Percentiles rank a stretch among this genome's conserved stretches.
Evolutionary conservation across 176 grass and related monocot genomes (phyloP).

Genomic region (Dactylis glomerata): DNA sequence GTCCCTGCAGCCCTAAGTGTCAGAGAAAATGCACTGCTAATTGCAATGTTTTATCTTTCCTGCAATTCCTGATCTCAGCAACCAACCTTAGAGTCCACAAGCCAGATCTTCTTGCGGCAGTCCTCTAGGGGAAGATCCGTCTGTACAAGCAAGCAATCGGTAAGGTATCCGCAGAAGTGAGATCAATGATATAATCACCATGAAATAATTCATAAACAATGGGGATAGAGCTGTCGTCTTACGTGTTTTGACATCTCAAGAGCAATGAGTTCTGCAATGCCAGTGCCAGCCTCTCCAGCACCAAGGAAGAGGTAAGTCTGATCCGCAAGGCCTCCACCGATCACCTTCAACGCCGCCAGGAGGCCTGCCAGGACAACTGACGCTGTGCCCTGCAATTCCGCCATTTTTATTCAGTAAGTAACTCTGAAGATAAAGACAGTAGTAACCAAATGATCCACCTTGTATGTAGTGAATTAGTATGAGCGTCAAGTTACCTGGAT

Average conservation of each 20-base stretch:
- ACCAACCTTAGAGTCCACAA: slow-evolving; percentile 85
- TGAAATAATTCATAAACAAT: background rate
- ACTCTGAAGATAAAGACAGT: background rate
- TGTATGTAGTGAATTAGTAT: background rate
- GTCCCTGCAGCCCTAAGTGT: slow-evolving; percentile 37
- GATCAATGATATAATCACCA: background rate
- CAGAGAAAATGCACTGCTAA: background rate
- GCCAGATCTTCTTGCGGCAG: slow-evolving; percentile 92
- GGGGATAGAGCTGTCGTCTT: background rate
- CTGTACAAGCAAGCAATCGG: slow-evolving; percentile 22
- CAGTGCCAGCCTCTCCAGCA: slow-evolving; percentile 97
- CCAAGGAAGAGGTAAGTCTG: slow-evolving; percentile 96
- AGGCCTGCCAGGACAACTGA: slow-evolving; percentile 90
- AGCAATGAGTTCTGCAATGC: slow-evolving; percentile 94
- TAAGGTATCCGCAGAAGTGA: background rate
- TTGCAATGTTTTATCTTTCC: background rate
- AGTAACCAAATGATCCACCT: background rate
- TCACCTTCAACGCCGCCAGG: slow-evolving; percentile 64
- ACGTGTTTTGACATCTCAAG: slow-evolving; percentile 96
- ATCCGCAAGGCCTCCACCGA: slow-evolving; percentile 75
- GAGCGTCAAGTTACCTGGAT: slow-evolving; percentile 52
- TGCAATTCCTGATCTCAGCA: background rate
- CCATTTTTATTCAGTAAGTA: background rate
- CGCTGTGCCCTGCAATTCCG: slow-evolving; percentile 72
- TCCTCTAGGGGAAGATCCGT: slow-evolving; percentile 61